Evolutionary conservation across 257 asterid genomes (phyloP).

Genomic region (Solanum appendiculatum): DNA sequence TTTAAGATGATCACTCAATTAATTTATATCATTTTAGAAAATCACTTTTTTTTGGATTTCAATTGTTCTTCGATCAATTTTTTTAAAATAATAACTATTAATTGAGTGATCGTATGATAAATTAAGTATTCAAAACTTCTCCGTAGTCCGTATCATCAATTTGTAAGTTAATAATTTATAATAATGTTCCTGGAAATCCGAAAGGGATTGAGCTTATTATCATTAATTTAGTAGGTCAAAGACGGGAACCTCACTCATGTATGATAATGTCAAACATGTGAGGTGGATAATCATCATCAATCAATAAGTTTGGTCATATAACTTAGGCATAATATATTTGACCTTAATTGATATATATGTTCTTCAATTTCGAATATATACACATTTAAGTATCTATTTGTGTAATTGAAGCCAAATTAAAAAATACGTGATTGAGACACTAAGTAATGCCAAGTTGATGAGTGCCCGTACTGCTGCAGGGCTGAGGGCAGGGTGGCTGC

Average conservation of each 20-base stretch:
- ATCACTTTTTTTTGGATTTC: background rate
- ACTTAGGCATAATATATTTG: background rate
- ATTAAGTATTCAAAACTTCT: background rate
- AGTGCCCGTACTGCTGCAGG: background rate
- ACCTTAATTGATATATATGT: no score
- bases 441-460: background rate
- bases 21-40: background rate
- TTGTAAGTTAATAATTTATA: background rate
- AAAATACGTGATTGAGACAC: background rate
- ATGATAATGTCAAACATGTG: background rate
- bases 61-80: background rate
- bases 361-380: no score
- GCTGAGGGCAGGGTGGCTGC: background rate
- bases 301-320: background rate
- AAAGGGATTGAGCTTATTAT: background rate
- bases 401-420: no score
- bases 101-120: accelerated
- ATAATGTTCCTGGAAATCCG: background rate
- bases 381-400: no score
- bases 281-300: background rate
- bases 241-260: background rate
- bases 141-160: background rate
- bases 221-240: background rate
- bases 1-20: background rate
- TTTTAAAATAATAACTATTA: background rate